Conservation (phyloP, 768 basidiomycete genomes). For the Pulveroboletus sp. region DNA sequence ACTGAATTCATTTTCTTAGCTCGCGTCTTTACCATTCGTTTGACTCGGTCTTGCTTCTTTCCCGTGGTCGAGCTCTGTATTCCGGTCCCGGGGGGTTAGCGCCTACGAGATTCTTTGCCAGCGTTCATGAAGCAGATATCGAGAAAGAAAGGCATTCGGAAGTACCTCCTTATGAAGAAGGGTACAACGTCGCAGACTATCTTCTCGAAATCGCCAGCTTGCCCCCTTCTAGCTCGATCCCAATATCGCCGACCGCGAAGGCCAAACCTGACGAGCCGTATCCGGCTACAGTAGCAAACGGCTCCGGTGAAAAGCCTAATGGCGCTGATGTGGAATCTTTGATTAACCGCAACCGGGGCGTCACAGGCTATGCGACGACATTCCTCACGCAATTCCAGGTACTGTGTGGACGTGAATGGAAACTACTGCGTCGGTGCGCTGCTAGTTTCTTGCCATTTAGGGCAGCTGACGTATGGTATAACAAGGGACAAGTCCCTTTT, state of each 20-base stretch:
- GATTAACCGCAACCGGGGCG: slow-evolving; percentile 11
- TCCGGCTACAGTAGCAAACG: background rate
- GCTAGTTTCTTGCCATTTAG: background rate
- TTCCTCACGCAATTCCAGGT: slow-evolving; percentile 88
- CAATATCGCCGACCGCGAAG: slow-evolving; percentile 28
- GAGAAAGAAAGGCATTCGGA: slow-evolving; percentile 34
- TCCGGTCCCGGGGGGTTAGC: slow-evolving; percentile 69
- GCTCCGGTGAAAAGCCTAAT: slow-evolving; percentile 14
- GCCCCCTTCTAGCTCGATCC: slow-evolving; percentile 43
- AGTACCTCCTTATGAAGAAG: slow-evolving; percentile 57
- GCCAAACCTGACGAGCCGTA: background rate
- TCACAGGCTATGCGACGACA: slow-evolving; percentile 57
- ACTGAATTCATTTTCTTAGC: slow-evolving; percentile 30
- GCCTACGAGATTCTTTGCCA: slow-evolving; percentile 65
- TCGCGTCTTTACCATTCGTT: slow-evolving; percentile 85
- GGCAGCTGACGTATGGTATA: background rate
- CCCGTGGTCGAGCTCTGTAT: slow-evolving; percentile 75
- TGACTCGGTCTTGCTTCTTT: slow-evolving; percentile 73
- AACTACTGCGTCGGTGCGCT: slow-evolving; percentile 61
- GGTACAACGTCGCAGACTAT: slow-evolving; percentile 92
- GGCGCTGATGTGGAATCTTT: slow-evolving; percentile 20
- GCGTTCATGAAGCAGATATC: slow-evolving; percentile 20
- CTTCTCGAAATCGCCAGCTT: slow-evolving; percentile 83
- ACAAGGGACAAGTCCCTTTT: slow-evolving; percentile 77
- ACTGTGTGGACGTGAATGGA: slow-evolving; percentile 82